Evolutionary conservation across 2,329 filamentous ascomycete genomes (phyloP), one percentile per base, ranked within the genome.

Genomic region (Colletotrichum abscissum): DNA sequence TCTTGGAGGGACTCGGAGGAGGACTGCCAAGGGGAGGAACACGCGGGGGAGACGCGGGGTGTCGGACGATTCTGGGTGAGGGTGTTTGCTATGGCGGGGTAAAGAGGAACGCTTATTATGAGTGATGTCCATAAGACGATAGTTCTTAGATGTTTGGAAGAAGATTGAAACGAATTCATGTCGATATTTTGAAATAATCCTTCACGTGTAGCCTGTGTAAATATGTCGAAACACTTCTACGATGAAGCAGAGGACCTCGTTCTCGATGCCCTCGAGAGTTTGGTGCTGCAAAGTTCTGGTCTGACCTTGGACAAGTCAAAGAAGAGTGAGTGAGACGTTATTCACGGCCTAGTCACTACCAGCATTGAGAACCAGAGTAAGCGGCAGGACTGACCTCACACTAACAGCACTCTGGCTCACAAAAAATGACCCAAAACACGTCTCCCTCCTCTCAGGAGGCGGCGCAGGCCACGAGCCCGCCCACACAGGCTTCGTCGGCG

Each of bases 381-480:
- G 16, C 1, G 19, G 33, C 9, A 33, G 33, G 11, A 9, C 42
- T 46, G n/a, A 46, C 19, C 16, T 19, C 7, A 6, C 19, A n/a
- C 1, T 3, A n/a, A 49, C 42, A 72, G 69, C 57, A n/a, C 42
- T 72, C 38, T 72, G 69, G 69, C 69, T 72, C 46, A 72, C 58
- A 12, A 69, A 58, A 3, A 63, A 72, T n/a, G 65, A 72, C 24
- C 5, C 64, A 19, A 22, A 63, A 5, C 84, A 84, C 19, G 88
- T 90, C 67, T 84, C 82, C 75, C 80, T 90, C 78, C 85, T 90
- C 79, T 86, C 85, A 28, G 88, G 88, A 24, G 75, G 76, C 19
- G 91, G 91, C 55, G 88, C 87, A 4, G 91, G 91, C 67, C 91
- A 93, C 76, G 91, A 93, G 73, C 91, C 91, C 26, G 88, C 87